phyloP scores from a whole-genome alignment of 202 grass and related monocot species.

The Eragrostis tef region DNA sequence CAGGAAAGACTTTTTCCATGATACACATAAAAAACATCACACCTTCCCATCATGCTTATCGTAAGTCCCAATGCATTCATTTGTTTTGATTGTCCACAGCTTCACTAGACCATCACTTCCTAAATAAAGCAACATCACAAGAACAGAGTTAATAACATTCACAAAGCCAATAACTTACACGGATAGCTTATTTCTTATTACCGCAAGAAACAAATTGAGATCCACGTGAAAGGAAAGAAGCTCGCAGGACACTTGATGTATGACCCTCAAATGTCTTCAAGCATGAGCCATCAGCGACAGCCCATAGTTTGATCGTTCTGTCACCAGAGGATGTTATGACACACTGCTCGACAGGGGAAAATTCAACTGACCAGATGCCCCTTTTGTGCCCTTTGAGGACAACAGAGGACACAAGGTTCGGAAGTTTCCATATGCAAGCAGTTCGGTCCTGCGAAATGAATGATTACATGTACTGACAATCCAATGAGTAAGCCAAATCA shows the following conservation, averaged over 20 bases:
- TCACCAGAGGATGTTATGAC: slow-evolving; percentile 93
- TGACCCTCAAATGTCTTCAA: slow-evolving; percentile 98
- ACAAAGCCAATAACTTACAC: not conserved
- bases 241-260: slow-evolving; percentile 80
- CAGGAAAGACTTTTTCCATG: not conserved
- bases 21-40: slow-evolving; percentile 5
- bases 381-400: slow-evolving; percentile 88
- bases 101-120: slow-evolving; percentile 96
- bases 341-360: slow-evolving; percentile 93
- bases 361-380: slow-evolving; percentile 94
- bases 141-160: slow-evolving; percentile 32
- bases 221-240: slow-evolving; percentile 81
- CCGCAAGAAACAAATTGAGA: slow-evolving; percentile 88
- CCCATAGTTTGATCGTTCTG: slow-evolving; percentile 92
- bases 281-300: slow-evolving; percentile 83
- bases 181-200: slow-evolving; percentile 47
- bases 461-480: slow-evolving; percentile 28
- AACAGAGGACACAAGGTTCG: slow-evolving; percentile 71
- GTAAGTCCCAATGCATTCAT: slow-evolving; percentile 91
- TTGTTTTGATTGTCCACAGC: slow-evolving; percentile 87
- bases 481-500: slow-evolving; percentile 30
- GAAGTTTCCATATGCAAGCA: slow-evolving; percentile 93
- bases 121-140: slow-evolving; percentile 42
- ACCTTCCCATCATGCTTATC: slow-evolving; percentile 98
- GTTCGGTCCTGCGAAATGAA: slow-evolving; percentile 68